These are phyloP conservation scores for Phycomyces nitens DNA, from an alignment of 192 early-diverging fungal species.

Conservation along the genomic window DNA sequence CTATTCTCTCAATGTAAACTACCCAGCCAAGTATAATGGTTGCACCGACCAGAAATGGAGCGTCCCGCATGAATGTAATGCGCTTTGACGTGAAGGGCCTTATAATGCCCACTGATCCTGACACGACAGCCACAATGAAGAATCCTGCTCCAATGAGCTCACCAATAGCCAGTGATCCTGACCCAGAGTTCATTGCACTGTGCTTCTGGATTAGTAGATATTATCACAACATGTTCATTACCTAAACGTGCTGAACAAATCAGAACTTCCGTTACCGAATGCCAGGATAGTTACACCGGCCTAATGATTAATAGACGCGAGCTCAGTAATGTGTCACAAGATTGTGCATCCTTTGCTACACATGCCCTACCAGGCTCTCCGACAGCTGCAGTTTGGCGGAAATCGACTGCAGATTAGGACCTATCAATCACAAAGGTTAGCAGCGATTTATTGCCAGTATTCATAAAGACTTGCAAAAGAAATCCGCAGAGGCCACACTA, in stretches of 20 bases:
- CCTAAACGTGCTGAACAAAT: constrained; percentile 80
- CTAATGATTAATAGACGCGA: constrained; percentile 22
- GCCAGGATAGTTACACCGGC: constrained; percentile 74
- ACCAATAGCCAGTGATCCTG: constrained; percentile 82
- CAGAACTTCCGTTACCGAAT: constrained; percentile 88
- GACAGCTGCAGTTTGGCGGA: constrained; percentile 68
- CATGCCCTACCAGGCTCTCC: constrained; percentile 66
- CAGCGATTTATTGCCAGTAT: not conserved
- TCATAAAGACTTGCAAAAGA: constrained; percentile 55
- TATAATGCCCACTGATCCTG: constrained; percentile 78
- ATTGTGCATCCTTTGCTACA: not conserved
- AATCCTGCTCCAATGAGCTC: constrained; percentile 82
- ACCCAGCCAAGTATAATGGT: constrained; percentile 49
- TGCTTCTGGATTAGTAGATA: constrained; percentile 9
- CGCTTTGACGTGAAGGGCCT: constrained; percentile 66
- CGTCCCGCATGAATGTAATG: constrained; percentile 72
- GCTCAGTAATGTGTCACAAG: not conserved
- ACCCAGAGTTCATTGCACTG: constrained; percentile 65
- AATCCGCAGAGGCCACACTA: constrained; percentile 74
- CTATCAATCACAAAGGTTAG: constrained; percentile 26
- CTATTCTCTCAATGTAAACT: constrained; percentile 50
- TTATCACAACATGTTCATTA: not conserved
- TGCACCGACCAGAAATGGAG: constrained; percentile 66
- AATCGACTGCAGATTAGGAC: constrained; percentile 82
- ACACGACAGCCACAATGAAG: constrained; percentile 85